Percentiles rank a stretch among this genome's conserved stretches.
phyloP scores from a whole-genome alignment of 257 asterid species.

The Nicotiana paniculata region DNA sequence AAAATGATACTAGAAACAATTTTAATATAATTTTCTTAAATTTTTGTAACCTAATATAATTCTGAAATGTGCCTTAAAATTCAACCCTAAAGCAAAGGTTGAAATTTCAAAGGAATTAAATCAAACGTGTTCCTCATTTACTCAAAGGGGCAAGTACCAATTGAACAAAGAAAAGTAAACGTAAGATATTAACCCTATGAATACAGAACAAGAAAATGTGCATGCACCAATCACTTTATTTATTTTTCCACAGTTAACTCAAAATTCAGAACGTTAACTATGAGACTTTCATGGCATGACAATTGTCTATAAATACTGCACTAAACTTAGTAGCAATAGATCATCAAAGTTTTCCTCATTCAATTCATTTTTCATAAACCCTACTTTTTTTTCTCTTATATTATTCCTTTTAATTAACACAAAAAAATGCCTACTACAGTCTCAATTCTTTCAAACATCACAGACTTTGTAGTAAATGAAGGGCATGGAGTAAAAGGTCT shows the following conservation, averaged over 20 bases:
- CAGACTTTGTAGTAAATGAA: slow-evolving; percentile 9
- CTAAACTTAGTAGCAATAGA: not conserved
- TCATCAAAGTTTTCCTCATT: not conserved
- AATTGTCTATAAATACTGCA: not conserved
- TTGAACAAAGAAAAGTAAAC: not conserved
- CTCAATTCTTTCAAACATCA: not conserved
- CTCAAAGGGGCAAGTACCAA: not conserved
- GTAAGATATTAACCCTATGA: too few relatives aligned
- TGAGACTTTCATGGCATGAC: not conserved
- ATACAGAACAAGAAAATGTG: not conserved
- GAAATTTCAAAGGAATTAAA: not conserved
- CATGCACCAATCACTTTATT: not conserved
- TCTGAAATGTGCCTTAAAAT: too few relatives aligned
- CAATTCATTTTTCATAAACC: not conserved
- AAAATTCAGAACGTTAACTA: accelerated
- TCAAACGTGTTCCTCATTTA: not conserved
- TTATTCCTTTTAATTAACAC: not conserved
- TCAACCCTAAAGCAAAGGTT: not conserved
- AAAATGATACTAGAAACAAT: too few relatives aligned
- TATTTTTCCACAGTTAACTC: not conserved
- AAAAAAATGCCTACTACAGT: slow-evolving; percentile 2
- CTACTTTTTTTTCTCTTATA: not conserved
- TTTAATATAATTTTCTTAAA: not conserved
- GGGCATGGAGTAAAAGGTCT: slow-evolving; percentile 34
- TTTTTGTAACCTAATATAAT: not conserved